Base-by-base conservation (phyloP, 108 stramenopile species). In the Cyclotella baltica region DNA sequence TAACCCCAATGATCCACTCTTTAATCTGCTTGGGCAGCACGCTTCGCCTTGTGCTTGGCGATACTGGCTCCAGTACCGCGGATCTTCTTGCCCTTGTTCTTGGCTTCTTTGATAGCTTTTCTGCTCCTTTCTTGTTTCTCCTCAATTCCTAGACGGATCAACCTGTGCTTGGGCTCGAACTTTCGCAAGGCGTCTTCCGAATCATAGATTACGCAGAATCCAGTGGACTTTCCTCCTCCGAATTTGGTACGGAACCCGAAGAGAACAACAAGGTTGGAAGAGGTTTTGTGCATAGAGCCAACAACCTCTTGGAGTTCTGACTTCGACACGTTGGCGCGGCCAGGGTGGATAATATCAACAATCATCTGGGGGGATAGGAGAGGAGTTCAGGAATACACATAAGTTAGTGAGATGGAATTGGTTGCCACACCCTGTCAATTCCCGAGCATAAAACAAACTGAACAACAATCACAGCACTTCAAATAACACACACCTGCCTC, bases 21-120 rank as follows among this genome's bases (percentile, higher is more conserved):
- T 91, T 93, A 93, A 77, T 91, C 93, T 69, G 80, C 73, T 66
- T 83, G 77, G 62, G 93, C 97, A 71, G 98, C 98, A 88, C 97
- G 95, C 92, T 98, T 98, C 47, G 97, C 98, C 96, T 99, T 99
- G 94, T 98, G 98, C 90, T 95, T 98, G 67, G 97, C 96, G 76
- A 98, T 96, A 51, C 93, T 91, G 64, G 97, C 96, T 64, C 99
- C 99, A 28, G 98, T 97, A 86, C 99, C 99, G 55, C 97, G 92
- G 75, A 98, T 77, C 97, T 99, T 99, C 93, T 93, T 91, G 52
- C 87, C 93, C 85, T 97, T 96, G 87, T 99, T 98, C 97, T 99
- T 99, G 72, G 96, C 96, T 84, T 98, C 98, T 94, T 98, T 98
- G 78, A 98, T 97, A 55, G 97, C 96, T 91, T 98, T 99, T 52